A percentile compares a stretch with the other conserved stretches of the same genome.
Evolutionary conservation across 163 green algal species (phyloP).

Genomic region (Chlamydomonas reinhardtii): DNA sequence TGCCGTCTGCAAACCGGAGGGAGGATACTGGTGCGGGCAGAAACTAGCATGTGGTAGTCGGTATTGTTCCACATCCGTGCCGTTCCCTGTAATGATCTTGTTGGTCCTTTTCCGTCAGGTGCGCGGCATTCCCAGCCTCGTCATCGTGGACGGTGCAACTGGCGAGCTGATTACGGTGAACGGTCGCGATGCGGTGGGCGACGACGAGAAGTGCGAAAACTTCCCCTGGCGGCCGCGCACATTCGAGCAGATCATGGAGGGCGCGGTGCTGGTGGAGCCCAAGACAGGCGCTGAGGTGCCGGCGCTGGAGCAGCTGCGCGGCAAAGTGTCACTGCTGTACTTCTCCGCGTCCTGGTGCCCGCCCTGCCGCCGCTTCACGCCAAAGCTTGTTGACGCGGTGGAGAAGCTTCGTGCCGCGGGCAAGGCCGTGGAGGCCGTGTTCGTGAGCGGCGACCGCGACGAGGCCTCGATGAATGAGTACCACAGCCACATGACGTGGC

Average conservation of each 20-base stretch:
- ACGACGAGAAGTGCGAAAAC: conserved; percentile 49
- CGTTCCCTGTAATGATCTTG: too few species aligned
- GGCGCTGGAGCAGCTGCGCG: conserved; percentile 5
- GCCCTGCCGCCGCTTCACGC: conserved; percentile 78
- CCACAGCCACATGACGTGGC: conserved; percentile 73
- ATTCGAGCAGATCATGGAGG: conserved; percentile 26
- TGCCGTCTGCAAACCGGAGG: too few species aligned
- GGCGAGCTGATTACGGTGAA: conserved; percentile 51
- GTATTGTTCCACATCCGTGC: too few species aligned
- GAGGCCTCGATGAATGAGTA: conserved; percentile 68
- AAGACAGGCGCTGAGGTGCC: neutral
- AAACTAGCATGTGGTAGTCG: too few species aligned
- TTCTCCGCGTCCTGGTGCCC: conserved; percentile 54
- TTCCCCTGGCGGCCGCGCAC: conserved; percentile 53
- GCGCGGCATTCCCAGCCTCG: conserved; percentile 62
- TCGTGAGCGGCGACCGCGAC: conserved; percentile 69
- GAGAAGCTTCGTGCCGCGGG: conserved; percentile 53
- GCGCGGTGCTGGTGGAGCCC: conserved; percentile 12
- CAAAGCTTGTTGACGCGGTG: conserved; percentile 56
- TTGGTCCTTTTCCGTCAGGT: conserved; percentile 43
- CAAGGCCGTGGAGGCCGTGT: conserved; percentile 72
- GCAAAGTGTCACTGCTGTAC: conserved; percentile 49
- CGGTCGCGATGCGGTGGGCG: conserved; percentile 46
- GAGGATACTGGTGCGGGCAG: too few species aligned
- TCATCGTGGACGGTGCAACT: conserved; percentile 59